Base-by-base conservation (phyloP, 352 stramenopile genomes). In the Pythium aphanidermatum region DNA sequence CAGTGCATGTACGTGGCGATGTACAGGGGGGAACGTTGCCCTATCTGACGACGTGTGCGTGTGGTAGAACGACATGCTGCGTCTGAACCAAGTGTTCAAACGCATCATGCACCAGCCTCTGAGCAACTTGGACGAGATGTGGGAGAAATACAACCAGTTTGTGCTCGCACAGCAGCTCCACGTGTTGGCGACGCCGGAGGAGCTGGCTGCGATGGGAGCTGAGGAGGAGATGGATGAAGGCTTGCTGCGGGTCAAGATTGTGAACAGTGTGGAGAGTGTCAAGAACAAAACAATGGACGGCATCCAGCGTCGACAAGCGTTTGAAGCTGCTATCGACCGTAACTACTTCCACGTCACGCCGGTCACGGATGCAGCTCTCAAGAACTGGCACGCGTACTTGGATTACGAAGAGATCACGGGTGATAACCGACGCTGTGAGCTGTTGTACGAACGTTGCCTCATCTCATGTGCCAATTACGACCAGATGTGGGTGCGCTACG, bases 61-160 rank as follows among this genome's bases (percentile, higher is more conserved):
- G 34, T 9, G 19, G n/a, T 47, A 90, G 78, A 90, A 90, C 51
- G 71, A 90, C 41, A 90, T 90, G 78, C 44, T 79, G 7, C 74
- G 78, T 8, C 51, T 90, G 21, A 90, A 90, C 47, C 58, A 82
- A 55, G 71, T 90, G 40, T 90, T 90, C 39, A 87, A 87, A 63
- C 74, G 74, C 33, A 81, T 86, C 24, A 76, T 90, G 65, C 26
- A 72, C 16, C 66, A 84, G 20, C 75, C 78, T 27, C 45, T 90
- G 46, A 79, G 68, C 31, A 90, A 90, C 53, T 51, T 90, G 27
- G 78, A 86, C 14, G 78, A 90, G 36, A 87, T 90, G 17, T 90
- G 78, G 78, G 78, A 90, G 29, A 87, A 86, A 46, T 90, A 90
- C 58, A 90, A 90, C 53, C 74, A 87, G 44, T 90, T 87, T 57